Base-by-base conservation (phyloP, 1,284 basidiomycete species). In the Sporisorium graminicola region DNA sequence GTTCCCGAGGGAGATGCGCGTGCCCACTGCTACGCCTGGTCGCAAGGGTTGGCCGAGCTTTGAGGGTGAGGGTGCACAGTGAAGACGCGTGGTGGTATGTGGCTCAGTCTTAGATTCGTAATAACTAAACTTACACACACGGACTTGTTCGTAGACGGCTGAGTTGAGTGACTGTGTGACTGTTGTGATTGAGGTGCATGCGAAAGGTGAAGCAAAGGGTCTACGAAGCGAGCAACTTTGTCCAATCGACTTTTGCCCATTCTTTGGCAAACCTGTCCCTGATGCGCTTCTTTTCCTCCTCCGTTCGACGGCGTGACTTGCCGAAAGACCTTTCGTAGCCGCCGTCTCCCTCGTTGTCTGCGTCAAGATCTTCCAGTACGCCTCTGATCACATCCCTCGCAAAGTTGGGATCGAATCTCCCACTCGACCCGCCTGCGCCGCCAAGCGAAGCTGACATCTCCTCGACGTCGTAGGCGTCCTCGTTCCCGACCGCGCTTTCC, bases 361-460 rank as follows among this genome's bases (percentile, higher is more conserved):
- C 95, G 93, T 88, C n/a, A 94, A 91, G 84, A 96, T 94, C 46
- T 13, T 94, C 94, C 56, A 99, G 87, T 52, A 98, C 86, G 79
- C 94, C 95, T 1, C 96, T 95, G 68, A 99, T 91, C 78, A 99
- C 95, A 86, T 99, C 96, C 7, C 90, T 91, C 0, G 95, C 96
- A 86, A 99, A 99, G 29, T 73, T 70, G 20, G 29, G 42, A 37
- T 71, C 68, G 27, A 79, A 80, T 16, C 58, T 65, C 14, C 58
- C 76, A n/a, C 56, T 59, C 16, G 57, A 31, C 31, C 49, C 26
- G 22, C 49, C 18, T 47, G 49, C 18, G 18, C 54, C 54, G 22
- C 46, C 57, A 18, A n/a, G 46, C 12, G 62, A 62, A 26, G 68
- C 59, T 0, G 43, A 31, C 63, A 69, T 64, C 37, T 81, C 58